Percentiles rank a stretch among this genome's conserved stretches.
These are phyloP conservation scores for Penicillium digitatum DNA, from an alignment of 2,329 filamentous ascomycete species.

Conservation along the genomic window DNA sequence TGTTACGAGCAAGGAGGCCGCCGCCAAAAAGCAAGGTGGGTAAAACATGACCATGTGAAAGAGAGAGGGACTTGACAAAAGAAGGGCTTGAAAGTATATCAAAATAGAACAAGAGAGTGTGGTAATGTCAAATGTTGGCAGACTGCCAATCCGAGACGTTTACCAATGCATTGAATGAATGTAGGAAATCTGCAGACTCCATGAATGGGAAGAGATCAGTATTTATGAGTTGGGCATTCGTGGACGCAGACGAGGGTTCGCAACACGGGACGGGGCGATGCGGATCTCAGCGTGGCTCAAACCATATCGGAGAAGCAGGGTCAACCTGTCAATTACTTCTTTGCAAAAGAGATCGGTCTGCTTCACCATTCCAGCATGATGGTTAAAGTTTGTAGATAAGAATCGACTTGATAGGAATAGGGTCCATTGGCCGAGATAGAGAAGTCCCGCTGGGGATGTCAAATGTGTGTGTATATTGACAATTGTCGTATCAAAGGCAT, in stretches of 20 bases:
- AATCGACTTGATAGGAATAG: background rate
- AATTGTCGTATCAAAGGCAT: background rate
- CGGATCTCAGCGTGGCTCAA: constrained; percentile 14
- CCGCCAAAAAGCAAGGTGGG: constrained; percentile 25
- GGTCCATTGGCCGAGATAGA: background rate
- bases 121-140: constrained; percentile 6
- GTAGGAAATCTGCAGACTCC: background rate
- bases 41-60: constrained; percentile 16
- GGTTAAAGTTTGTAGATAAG: constrained; percentile 15
- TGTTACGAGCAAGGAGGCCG: constrained; percentile 22
- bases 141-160: constrained; percentile 7
- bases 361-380: constrained; percentile 17
- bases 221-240: constrained; percentile 18
- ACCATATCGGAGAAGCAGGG: constrained; percentile 15
- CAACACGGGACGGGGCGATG: constrained; percentile 16
- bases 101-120: background rate
- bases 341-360: constrained; percentile 12
- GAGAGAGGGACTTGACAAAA: constrained; percentile 1
- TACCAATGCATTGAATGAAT: constrained; percentile 8
- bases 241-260: constrained; percentile 2
- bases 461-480: background rate
- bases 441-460: background rate
- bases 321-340: constrained; percentile 14
- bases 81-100: background rate
- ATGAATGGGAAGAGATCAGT: constrained; percentile 4